Percentiles rank a stretch among this genome's conserved stretches.
These are phyloP conservation scores for Myxozyma vanderwaltii DNA, from an alignment of 805 yeast species.

Conservation along the genomic window DNA sequence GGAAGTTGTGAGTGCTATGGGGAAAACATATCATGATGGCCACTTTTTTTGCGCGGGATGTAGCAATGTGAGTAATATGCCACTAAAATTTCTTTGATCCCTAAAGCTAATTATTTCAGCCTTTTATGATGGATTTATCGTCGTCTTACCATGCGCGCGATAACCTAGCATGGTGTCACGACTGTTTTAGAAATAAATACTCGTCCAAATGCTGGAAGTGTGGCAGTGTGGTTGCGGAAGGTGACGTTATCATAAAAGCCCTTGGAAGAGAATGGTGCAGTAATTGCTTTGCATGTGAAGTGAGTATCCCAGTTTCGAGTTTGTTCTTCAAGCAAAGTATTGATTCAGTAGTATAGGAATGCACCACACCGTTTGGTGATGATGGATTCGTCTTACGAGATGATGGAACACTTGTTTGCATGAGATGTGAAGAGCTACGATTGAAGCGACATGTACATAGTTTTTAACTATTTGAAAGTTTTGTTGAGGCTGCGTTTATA, in stretches of 20 bases:
- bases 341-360: constrained; percentile 33
- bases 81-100: background rate
- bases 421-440: constrained; percentile 35
- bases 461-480: background rate
- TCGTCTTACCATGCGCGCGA: constrained; percentile 36
- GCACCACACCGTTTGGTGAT: constrained; percentile 37
- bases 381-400: constrained; percentile 40
- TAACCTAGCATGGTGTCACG: constrained; percentile 36
- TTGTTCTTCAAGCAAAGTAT: background rate
- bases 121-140: constrained; percentile 17
- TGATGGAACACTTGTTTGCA: constrained; percentile 41
- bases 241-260: constrained; percentile 36
- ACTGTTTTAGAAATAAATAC: constrained; percentile 37
- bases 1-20: constrained; percentile 39
- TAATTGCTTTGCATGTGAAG: constrained; percentile 41
- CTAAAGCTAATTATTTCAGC: background rate
- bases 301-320: constrained; percentile 2
- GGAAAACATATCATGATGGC: constrained; percentile 38
- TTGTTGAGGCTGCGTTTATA: background rate
- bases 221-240: constrained; percentile 27
- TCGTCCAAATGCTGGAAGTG: constrained; percentile 43
- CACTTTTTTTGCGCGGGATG: constrained; percentile 44
- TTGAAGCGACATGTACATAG: constrained; percentile 14
- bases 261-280: constrained; percentile 41
- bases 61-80: constrained; percentile 23